Evolutionary conservation across 2,329 filamentous ascomycete genomes (phyloP).

Genomic region (Simplicillium sp.): DNA sequence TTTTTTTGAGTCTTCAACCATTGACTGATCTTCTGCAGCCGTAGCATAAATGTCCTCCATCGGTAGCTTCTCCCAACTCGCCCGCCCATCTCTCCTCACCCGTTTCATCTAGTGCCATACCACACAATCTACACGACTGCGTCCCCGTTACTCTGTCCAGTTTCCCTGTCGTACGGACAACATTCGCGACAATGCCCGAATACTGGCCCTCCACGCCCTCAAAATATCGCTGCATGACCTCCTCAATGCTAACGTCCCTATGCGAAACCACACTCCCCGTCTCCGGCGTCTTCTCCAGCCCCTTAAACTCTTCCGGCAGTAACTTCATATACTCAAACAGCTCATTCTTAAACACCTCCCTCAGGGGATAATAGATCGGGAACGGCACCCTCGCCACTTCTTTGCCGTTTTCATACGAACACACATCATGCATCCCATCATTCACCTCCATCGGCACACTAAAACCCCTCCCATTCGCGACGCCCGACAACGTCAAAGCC

Average conservation of each 20-base stretch:
- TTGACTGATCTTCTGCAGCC: slow-evolving; percentile 60
- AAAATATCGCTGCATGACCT: slow-evolving; percentile 85
- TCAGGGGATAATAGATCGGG: slow-evolving; percentile 65
- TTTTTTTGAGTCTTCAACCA: slow-evolving; percentile 24
- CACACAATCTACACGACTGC: slow-evolving; percentile 57
- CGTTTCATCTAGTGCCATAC: slow-evolving; percentile 52
- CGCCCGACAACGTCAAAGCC: slow-evolving; percentile 75
- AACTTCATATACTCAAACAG: slow-evolving; percentile 56
- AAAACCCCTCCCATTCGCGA: slow-evolving; percentile 83
- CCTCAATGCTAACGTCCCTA: slow-evolving; percentile 79
- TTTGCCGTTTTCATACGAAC: slow-evolving; percentile 17
- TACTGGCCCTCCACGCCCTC: slow-evolving; percentile 71
- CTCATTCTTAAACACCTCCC: slow-evolving; percentile 79
- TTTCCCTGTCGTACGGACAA: slow-evolving; percentile 85
- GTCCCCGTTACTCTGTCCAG: slow-evolving; percentile 42
- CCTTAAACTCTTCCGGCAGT: slow-evolving; percentile 35
- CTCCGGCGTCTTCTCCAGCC: slow-evolving; percentile 20
- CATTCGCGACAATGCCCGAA: slow-evolving; percentile 87
- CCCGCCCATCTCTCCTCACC: slow-evolving; percentile 56
- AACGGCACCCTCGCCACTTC: slow-evolving; percentile 15
- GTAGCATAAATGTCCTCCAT: slow-evolving; percentile 49
- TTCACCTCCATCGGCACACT: slow-evolving; percentile 72
- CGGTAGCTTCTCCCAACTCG: slow-evolving; percentile 38
- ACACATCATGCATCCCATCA: slow-evolving; percentile 50
- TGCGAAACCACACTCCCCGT: slow-evolving; percentile 45